A percentile compares a stretch with the other conserved stretches of the same genome.
Conservation (phyloP, 345 rosid species). For the Syzygium oleosum region DNA sequence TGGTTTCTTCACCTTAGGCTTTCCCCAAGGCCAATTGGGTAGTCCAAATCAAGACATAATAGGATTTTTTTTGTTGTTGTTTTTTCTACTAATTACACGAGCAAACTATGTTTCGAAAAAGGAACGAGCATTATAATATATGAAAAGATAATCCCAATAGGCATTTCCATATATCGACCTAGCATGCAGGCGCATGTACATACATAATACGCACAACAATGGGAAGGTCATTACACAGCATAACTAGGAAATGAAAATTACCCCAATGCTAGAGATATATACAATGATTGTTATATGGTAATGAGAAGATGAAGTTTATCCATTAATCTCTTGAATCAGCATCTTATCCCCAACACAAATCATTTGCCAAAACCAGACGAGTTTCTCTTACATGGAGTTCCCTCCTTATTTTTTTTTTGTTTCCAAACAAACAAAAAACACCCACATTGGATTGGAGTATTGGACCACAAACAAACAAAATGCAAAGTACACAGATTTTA, state of each 20-base stretch:
- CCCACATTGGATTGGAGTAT: background rate
- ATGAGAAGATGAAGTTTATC: background rate
- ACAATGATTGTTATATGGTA: background rate
- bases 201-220: background rate
- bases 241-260: background rate
- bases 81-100: background rate
- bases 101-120: background rate
- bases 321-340: background rate
- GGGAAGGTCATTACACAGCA: background rate
- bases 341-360: background rate
- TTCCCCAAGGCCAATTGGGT: background rate
- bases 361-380: background rate
- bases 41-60: background rate
- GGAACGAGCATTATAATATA: background rate
- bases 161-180: background rate
- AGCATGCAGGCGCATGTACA: background rate
- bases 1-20: background rate
- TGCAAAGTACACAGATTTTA: background rate
- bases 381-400: background rate
- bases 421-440: background rate
- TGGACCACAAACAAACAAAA: background rate
- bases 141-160: background rate
- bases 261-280: background rate
- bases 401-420: background rate
- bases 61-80: too few species aligned